phyloP scores from a whole-genome alignment of 768 basidiomycete species.

The Exsudoporus frostii region DNA sequence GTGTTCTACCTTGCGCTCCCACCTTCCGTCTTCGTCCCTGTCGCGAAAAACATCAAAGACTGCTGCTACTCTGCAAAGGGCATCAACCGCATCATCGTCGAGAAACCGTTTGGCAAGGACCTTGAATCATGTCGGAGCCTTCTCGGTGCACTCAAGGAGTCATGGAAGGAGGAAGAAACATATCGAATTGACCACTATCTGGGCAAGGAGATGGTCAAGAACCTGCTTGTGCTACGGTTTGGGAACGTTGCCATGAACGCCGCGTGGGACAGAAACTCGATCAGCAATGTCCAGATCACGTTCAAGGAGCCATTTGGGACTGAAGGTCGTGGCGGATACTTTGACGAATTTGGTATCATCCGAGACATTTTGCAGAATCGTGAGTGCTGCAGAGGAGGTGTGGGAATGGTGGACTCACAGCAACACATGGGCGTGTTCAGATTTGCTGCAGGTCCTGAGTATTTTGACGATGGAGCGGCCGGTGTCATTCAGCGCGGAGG shows the following conservation, averaged over 20 bases:
- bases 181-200: conserved; percentile 99
- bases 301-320: conserved; percentile 99
- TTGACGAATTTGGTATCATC: conserved; percentile 99
- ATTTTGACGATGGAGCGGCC: conserved; percentile 98
- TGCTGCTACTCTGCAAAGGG: conserved; percentile 74
- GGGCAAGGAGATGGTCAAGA: conserved; percentile 99
- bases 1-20: conserved; percentile 97
- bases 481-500: conserved; percentile 94
- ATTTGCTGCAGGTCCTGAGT: conserved; percentile 91
- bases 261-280: conserved; percentile 93
- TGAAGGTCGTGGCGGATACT: conserved; percentile 99
- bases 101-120: conserved; percentile 99
- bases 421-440: conserved; percentile 41
- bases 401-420: conserved; percentile 7
- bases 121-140: conserved; percentile 79
- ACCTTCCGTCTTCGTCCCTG: conserved; percentile 92
- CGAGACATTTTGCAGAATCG: conserved; percentile 98
- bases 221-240: conserved; percentile 91
- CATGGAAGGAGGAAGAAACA: conserved; percentile 96
- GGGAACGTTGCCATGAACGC: conserved; percentile 89
- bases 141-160: conserved; percentile 71
- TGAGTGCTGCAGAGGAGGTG: conserved; percentile 43
- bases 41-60: conserved; percentile 78
- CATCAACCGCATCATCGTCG: conserved; percentile 89
- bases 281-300: conserved; percentile 97